Conservation (phyloP, 257 asterid species). For the Solanum etuberosum region DNA sequence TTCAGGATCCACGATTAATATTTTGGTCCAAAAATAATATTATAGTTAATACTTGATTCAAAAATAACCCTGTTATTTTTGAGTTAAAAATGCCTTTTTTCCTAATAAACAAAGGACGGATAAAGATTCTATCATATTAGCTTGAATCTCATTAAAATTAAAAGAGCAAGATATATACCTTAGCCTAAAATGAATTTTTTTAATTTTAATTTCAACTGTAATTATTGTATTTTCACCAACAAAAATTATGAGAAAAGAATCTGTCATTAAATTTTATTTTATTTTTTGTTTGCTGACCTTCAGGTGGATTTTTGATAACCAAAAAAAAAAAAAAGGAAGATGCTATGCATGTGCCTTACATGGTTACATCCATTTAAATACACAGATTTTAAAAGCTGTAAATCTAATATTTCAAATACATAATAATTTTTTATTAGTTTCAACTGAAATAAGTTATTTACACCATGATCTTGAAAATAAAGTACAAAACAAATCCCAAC, state of each 20-base stretch:
- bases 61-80: no score
- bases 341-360: background rate
- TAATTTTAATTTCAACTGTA: background rate
- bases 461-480: slow-evolving; percentile 13
- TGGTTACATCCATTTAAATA: background rate
- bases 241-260: background rate
- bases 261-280: background rate
- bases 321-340: background rate
- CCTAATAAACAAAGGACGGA: no score
- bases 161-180: background rate
- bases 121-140: no score
- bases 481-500: slow-evolving; percentile 35
- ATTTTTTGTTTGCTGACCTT: background rate
- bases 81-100: background rate
- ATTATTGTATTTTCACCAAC: background rate
- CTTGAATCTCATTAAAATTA: background rate
- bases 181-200: background rate
- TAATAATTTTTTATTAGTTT: slow-evolving; percentile 7
- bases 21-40: no score
- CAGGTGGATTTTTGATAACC: background rate
- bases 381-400: background rate
- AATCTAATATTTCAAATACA: background rate
- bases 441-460: slow-evolving; percentile 8
- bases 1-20: background rate
- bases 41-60: no score